phyloP scores from a whole-genome alignment of 2,329 filamentous ascomycete species.

The Penicillium olsonii region DNA sequence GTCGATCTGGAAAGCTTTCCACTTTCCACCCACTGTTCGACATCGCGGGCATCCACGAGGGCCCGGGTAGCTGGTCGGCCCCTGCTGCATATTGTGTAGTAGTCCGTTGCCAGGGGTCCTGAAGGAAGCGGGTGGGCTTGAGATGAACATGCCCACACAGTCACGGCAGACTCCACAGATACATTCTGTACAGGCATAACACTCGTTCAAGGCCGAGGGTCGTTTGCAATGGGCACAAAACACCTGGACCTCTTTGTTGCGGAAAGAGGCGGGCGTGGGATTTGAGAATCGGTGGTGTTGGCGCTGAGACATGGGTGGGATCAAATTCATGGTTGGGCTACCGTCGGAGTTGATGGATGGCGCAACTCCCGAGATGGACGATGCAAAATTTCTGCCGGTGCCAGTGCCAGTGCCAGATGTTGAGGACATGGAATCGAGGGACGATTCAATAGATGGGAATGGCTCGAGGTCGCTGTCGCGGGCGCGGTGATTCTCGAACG shows the following conservation, averaged over 20 bases:
- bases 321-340: slow-evolving; percentile 53
- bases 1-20: slow-evolving; percentile 52
- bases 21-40: slow-evolving; percentile 48
- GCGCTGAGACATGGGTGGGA: slow-evolving; percentile 37
- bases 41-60: slow-evolving; percentile 49
- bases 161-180: slow-evolving; percentile 89
- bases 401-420: slow-evolving; percentile 63
- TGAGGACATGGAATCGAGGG: slow-evolving; percentile 56
- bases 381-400: slow-evolving; percentile 70
- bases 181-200: slow-evolving; percentile 93
- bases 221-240: slow-evolving; percentile 88
- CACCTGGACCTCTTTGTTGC: slow-evolving; percentile 68
- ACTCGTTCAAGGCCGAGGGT: slow-evolving; percentile 74
- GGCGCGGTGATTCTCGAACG: slow-evolving; percentile 56
- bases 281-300: slow-evolving; percentile 46
- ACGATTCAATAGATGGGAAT: slow-evolving; percentile 87
- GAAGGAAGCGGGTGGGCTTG: slow-evolving; percentile 43
- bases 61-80: slow-evolving; percentile 40
- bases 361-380: slow-evolving; percentile 63
- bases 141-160: slow-evolving; percentile 64
- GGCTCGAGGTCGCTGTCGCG: slow-evolving; percentile 67
- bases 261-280: slow-evolving; percentile 56
- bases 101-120: slow-evolving; percentile 33
- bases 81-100: slow-evolving; percentile 22
- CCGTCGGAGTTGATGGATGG: slow-evolving; percentile 72